Percentiles rank a stretch among this genome's conserved stretches.
Conservation (phyloP, 2,329 filamentous ascomycete species). For the Fusarium sp. region DNA sequence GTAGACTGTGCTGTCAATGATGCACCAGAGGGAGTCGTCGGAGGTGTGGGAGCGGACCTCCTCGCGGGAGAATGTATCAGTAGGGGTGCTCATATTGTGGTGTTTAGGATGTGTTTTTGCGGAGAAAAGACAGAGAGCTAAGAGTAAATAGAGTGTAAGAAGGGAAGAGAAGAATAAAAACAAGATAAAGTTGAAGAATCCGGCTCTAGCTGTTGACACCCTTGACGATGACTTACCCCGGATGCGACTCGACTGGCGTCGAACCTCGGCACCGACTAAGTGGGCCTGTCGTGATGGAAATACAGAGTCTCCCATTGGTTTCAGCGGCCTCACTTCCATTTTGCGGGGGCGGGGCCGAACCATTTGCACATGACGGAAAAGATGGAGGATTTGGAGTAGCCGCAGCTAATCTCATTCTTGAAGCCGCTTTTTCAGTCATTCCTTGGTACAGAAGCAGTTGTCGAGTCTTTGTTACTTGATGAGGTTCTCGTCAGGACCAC, state of each 20-base stretch:
- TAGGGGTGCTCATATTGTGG: slow-evolving; percentile 49
- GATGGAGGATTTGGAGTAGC: neutral
- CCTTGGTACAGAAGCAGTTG: slow-evolving; percentile 8
- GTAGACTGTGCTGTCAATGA: slow-evolving; percentile 89
- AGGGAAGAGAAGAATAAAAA: neutral
- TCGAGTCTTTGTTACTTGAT: neutral
- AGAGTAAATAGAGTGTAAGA: neutral
- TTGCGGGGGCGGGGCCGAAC: slow-evolving; percentile 42
- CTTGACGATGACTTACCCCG: slow-evolving; percentile 24
- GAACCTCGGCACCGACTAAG: slow-evolving; percentile 43
- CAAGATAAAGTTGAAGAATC: neutral
- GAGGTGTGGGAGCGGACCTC: slow-evolving; percentile 82
- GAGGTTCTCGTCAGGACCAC: neutral
- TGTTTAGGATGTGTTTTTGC: neutral
- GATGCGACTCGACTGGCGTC: slow-evolving; percentile 25
- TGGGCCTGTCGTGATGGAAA: slow-evolving; percentile 31
- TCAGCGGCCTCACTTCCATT: slow-evolving; percentile 32
- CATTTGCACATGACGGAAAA: slow-evolving; percentile 31
- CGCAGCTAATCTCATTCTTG: neutral
- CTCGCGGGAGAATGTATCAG: slow-evolving; percentile 67
- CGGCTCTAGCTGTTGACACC: slow-evolving; percentile 10
- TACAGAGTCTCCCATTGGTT: slow-evolving; percentile 28
- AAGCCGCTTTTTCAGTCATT: slow-evolving; percentile 35
- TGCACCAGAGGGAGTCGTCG: slow-evolving; percentile 82
- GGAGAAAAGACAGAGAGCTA: neutral